Conservation (phyloP, 2,329 filamentous ascomycete species). For the Aspergillus ochraceus region DNA sequence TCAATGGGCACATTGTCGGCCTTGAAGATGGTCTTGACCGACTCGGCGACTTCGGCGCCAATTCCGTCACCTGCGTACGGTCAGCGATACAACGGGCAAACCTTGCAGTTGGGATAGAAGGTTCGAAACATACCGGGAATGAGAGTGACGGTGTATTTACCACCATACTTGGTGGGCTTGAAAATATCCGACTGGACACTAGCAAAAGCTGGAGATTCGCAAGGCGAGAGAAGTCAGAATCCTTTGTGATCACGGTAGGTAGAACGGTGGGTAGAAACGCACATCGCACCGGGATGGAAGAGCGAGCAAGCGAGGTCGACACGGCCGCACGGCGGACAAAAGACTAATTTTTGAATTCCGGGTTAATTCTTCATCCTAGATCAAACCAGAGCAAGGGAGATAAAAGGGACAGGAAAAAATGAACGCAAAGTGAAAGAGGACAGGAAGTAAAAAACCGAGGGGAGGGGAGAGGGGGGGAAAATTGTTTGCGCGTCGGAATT, state of each 20-base stretch:
- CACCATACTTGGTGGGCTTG: slow-evolving; percentile 97
- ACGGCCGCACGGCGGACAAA: slow-evolving; percentile 56
- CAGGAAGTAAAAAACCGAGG: background rate
- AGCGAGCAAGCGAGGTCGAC: slow-evolving; percentile 49
- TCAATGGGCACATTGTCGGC: slow-evolving; percentile 97
- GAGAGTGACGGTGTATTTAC: slow-evolving; percentile 98
- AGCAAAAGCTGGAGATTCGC: slow-evolving; percentile 58
- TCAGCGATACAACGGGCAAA: slow-evolving; percentile 12
- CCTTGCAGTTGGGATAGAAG: background rate
- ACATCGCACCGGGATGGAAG: slow-evolving; percentile 57
- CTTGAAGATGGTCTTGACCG: slow-evolving; percentile 99
- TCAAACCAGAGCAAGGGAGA: slow-evolving; percentile 35
- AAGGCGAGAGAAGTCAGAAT: slow-evolving; percentile 19
- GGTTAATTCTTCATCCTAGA: slow-evolving; percentile 12
- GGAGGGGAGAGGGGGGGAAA: background rate
- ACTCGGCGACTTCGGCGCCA: slow-evolving; percentile 95
- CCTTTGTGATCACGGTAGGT: slow-evolving; percentile 1
- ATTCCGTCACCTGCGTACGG: slow-evolving; percentile 74
- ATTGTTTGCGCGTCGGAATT: slow-evolving; percentile 33
- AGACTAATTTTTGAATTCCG: slow-evolving; percentile 51
- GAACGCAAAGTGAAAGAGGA: background rate
- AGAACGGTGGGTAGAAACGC: slow-evolving; percentile 31
- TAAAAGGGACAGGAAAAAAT: slow-evolving; percentile 33
- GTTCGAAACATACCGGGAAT: slow-evolving; percentile 70
- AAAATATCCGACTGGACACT: slow-evolving; percentile 94